Evolutionary conservation across 441 rosid genomes (phyloP).

Genomic region (Sinapis alba): DNA sequence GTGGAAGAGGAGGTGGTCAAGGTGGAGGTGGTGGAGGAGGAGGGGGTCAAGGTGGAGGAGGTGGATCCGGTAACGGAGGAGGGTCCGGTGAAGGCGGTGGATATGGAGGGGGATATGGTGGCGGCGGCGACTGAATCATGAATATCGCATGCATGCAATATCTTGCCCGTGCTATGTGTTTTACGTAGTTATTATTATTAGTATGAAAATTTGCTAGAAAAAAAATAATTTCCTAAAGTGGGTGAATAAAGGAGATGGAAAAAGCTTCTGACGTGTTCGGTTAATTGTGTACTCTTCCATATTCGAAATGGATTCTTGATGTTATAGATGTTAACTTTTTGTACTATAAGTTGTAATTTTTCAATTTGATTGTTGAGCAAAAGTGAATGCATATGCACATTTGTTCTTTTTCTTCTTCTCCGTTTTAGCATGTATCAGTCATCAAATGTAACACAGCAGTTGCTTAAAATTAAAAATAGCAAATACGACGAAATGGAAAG

Average conservation of each 20-base stretch:
- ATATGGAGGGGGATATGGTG: slow-evolving; percentile 50
- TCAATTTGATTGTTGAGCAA: neutral
- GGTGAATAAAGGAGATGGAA: neutral
- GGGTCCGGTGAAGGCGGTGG: slow-evolving; percentile 48
- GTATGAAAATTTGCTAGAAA: neutral
- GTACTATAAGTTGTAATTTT: slow-evolving; percentile 17
- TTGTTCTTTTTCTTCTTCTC: neutral
- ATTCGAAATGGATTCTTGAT: slow-evolving; percentile 19
- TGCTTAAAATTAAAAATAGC: too few relatives aligned
- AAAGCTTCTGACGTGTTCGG: neutral
- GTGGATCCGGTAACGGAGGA: slow-evolving; percentile 48
- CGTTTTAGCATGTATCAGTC: neutral
- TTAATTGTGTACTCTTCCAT: slow-evolving; percentile 12
- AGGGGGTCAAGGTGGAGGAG: slow-evolving; percentile 36
- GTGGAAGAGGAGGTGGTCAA: slow-evolving; percentile 29
- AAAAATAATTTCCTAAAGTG: slow-evolving; percentile 2
- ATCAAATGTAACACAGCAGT: neutral
- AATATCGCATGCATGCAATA: slow-evolving; percentile 31
- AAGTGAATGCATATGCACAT: neutral
- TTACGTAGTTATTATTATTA: slow-evolving; percentile 9
- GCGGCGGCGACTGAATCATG: slow-evolving; percentile 37
- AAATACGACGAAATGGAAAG: too few relatives aligned
- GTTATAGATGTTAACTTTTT: slow-evolving; percentile 12
- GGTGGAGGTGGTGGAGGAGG: slow-evolving; percentile 50
- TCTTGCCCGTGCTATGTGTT: slow-evolving; percentile 7